Conservation (phyloP, 2,329 filamentous ascomycete species). For the Scedosporium dehoogii region DNA sequence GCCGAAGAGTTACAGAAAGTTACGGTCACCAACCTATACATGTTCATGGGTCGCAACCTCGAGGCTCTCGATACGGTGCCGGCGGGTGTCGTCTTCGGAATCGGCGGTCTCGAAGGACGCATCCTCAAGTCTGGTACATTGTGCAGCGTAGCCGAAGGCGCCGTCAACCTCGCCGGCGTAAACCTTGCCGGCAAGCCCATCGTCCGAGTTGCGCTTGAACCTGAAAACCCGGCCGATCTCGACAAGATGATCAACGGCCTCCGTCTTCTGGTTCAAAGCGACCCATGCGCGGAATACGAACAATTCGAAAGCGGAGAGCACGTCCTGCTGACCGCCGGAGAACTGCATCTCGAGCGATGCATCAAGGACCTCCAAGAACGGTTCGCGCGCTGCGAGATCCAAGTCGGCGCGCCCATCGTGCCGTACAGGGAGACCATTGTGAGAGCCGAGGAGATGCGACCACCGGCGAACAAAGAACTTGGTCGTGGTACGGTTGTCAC, state of each 20-base stretch:
- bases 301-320: constrained; percentile 89
- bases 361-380: constrained; percentile 86
- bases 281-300: constrained; percentile 93
- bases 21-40: constrained; percentile 78
- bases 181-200: constrained; percentile 75
- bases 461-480: constrained; percentile 74
- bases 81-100: constrained; percentile 90
- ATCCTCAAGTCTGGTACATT: constrained; percentile 94
- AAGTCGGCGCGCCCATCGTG: constrained; percentile 87
- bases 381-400: constrained; percentile 89
- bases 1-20: constrained; percentile 70
- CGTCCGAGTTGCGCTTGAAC: constrained; percentile 91
- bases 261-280: constrained; percentile 80
- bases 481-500: constrained; percentile 72
- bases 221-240: constrained; percentile 77
- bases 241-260: constrained; percentile 92
- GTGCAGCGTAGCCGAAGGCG: constrained; percentile 76
- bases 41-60: constrained; percentile 88
- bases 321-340: constrained; percentile 86
- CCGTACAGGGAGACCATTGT: constrained; percentile 93
- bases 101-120: constrained; percentile 82
- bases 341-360: constrained; percentile 88
- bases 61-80: constrained; percentile 77
- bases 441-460: constrained; percentile 80
- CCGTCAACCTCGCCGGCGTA: constrained; percentile 84